Evolutionary conservation across 768 basidiomycete genomes (phyloP).

Genomic region (Tylopilus rubrobrunneus): DNA sequence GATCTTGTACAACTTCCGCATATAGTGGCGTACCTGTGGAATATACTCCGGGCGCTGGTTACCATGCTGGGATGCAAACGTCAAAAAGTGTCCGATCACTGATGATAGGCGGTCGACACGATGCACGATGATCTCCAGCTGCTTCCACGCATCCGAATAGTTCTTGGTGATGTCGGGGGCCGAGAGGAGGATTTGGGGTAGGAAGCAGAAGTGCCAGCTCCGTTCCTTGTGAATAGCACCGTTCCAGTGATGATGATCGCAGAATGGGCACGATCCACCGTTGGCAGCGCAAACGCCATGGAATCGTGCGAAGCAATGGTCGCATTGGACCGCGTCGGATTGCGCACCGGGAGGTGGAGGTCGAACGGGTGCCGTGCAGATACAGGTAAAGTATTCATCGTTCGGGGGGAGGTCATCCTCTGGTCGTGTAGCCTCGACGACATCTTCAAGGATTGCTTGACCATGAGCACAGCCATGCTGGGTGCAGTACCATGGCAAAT

Average conservation of each 20-base stretch:
- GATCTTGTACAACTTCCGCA: constrained; percentile 87
- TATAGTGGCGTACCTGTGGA: constrained; percentile 81
- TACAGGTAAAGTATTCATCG: constrained; percentile 84
- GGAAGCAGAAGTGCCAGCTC: constrained; percentile 78
- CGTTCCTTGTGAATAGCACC: constrained; percentile 79
- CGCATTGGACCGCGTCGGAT: constrained; percentile 87
- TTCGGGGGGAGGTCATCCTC: constrained; percentile 77
- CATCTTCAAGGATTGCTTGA: constrained; percentile 65
- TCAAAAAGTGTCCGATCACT: constrained; percentile 76
- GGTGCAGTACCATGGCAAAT: constrained; percentile 75
- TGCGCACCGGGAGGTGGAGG: constrained; percentile 71
- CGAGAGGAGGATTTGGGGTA: constrained; percentile 62
- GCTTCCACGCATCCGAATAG: constrained; percentile 77
- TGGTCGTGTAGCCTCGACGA: constrained; percentile 66
- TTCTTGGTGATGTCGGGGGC: constrained; percentile 79
- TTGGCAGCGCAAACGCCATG: constrained; percentile 82
- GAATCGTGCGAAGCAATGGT: constrained; percentile 84
- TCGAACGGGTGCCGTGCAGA: constrained; percentile 71
- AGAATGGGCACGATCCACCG: constrained; percentile 90
- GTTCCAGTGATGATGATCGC: constrained; percentile 90
- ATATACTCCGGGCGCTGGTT: constrained; percentile 78
- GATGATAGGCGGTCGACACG: constrained; percentile 71
- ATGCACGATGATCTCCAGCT: constrained; percentile 76
- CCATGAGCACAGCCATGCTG: constrained; percentile 65
- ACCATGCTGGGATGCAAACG: constrained; percentile 61